phyloP scores from a whole-genome alignment of 2,329 filamentous ascomycete species.

The Dothideomycetes sp. region DNA sequence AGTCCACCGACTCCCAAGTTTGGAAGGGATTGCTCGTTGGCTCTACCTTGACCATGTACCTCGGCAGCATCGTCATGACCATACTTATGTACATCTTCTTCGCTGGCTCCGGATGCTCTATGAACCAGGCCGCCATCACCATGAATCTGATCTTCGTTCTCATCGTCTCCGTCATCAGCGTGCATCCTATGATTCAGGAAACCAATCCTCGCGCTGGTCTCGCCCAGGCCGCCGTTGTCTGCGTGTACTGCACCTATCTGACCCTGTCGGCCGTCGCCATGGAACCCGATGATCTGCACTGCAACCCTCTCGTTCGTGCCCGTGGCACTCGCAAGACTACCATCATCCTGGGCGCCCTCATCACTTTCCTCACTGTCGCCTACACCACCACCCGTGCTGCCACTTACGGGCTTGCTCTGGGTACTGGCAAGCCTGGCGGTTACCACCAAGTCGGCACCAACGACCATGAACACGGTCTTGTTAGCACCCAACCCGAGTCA shows the following conservation, averaged over 20 bases:
- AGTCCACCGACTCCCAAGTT: slow-evolving; percentile 70
- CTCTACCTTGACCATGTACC: slow-evolving; percentile 88
- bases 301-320: slow-evolving; percentile 83
- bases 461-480: slow-evolving; percentile 70
- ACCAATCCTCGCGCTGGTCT: slow-evolving; percentile 88
- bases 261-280: slow-evolving; percentile 98
- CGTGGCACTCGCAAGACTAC: slow-evolving; percentile 83
- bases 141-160: slow-evolving; percentile 82
- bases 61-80: slow-evolving; percentile 85
- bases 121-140: slow-evolving; percentile 95
- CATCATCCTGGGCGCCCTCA: slow-evolving; percentile 83
- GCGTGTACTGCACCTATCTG: slow-evolving; percentile 95
- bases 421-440: slow-evolving; percentile 46
- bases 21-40: slow-evolving; percentile 87
- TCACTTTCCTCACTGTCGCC: slow-evolving; percentile 92
- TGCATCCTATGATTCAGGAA: slow-evolving; percentile 84
- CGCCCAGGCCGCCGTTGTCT: slow-evolving; percentile 95
- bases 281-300: slow-evolving; percentile 90
- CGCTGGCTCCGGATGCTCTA: slow-evolving; percentile 67
- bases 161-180: slow-evolving; percentile 69
- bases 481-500: slow-evolving; percentile 71
- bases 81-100: slow-evolving; percentile 98
- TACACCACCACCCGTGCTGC: slow-evolving; percentile 96
- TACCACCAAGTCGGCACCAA: slow-evolving; percentile 58
- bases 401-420: slow-evolving; percentile 74